These are phyloP conservation scores for Picochlorum sp. DNA, from an alignment of 139 green algal species.

Conservation along the genomic window DNA sequence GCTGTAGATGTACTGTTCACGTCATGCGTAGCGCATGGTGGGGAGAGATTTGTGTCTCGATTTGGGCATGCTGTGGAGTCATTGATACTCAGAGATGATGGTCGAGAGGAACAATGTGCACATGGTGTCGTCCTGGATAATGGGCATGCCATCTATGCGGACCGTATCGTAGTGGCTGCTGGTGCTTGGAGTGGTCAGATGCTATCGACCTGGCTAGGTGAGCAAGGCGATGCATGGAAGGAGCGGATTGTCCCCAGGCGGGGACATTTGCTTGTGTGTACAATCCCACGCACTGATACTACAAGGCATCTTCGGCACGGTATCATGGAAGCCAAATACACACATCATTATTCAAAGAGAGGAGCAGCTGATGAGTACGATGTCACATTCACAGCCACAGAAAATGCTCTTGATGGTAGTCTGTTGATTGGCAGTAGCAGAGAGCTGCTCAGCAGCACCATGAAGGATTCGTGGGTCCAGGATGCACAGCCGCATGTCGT, in stretches of 20 bases:
- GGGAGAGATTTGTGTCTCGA: background rate
- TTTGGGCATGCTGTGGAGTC: background rate
- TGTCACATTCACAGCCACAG: constrained; percentile 72
- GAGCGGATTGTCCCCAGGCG: constrained; percentile 39
- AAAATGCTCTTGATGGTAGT: constrained; percentile 37
- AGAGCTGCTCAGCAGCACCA: constrained; percentile 33
- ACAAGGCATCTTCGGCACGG: constrained; percentile 36
- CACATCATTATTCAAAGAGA: constrained; percentile 32
- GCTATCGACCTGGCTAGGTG: constrained; percentile 10
- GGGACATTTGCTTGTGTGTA: constrained; percentile 51
- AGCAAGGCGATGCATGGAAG: constrained; percentile 24
- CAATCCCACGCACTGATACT: background rate
- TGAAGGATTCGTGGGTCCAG: constrained; percentile 25
- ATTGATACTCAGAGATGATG: background rate
- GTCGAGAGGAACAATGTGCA: background rate
- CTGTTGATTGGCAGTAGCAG: constrained; percentile 53
- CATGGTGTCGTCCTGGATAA: constrained; percentile 7
- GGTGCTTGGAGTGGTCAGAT: constrained; percentile 53
- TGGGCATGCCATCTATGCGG: constrained; percentile 20
- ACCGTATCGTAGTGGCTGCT: constrained; percentile 47
- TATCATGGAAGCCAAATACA: constrained; percentile 72
- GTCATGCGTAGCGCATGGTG: constrained; percentile 15
- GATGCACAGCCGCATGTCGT: constrained; percentile 26
- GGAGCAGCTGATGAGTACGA: constrained; percentile 18
- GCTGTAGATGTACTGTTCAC: constrained; percentile 40